Evolutionary conservation across 805 yeast genomes (phyloP).

Genomic region (Debaryomyces prosopidis): DNA sequence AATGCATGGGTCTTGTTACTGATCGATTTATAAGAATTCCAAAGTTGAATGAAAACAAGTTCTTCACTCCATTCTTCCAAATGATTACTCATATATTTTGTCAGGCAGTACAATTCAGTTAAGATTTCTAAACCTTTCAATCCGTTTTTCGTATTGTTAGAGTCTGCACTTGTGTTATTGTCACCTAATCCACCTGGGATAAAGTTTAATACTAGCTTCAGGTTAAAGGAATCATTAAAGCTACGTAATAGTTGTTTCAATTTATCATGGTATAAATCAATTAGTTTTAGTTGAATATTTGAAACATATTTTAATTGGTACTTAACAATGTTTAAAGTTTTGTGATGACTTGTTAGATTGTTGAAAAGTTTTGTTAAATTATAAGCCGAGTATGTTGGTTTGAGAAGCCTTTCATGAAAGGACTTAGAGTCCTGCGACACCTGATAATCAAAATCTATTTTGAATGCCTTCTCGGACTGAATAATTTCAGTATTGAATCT

Average conservation of each 20-base stretch:
- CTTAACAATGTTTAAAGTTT: conserved; percentile 48
- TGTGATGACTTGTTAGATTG: conserved; percentile 55
- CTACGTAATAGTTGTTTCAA: conserved; percentile 43
- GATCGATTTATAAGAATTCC: conserved; percentile 30
- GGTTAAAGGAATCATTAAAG: conserved; percentile 39
- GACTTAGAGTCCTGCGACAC: conserved; percentile 15
- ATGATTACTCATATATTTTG: conserved; percentile 25
- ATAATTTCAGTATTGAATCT: conserved; percentile 54
- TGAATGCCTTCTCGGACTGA: conserved; percentile 48
- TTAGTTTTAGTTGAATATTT: conserved; percentile 55
- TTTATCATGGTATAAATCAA: conserved; percentile 51
- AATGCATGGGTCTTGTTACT: conserved; percentile 10
- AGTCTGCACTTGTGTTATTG: conserved; percentile 27
- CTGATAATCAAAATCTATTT: conserved; percentile 55
- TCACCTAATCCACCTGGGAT: conserved; percentile 36
- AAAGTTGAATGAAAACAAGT: conserved; percentile 39
- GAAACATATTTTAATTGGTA: conserved; percentile 57
- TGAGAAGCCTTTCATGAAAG: conserved; percentile 11
- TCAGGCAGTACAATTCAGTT: conserved; percentile 36
- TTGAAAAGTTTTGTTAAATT: conserved; percentile 58
- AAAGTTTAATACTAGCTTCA: conserved; percentile 30
- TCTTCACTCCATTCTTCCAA: conserved; percentile 41
- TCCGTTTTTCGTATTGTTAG: conserved; percentile 14
- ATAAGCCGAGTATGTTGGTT: conserved; percentile 64
- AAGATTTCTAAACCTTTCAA: conserved; percentile 27